phyloP scores from a whole-genome alignment of 192 early-diverging fungal genomes.

The Hyaloraphidium curvatum region DNA sequence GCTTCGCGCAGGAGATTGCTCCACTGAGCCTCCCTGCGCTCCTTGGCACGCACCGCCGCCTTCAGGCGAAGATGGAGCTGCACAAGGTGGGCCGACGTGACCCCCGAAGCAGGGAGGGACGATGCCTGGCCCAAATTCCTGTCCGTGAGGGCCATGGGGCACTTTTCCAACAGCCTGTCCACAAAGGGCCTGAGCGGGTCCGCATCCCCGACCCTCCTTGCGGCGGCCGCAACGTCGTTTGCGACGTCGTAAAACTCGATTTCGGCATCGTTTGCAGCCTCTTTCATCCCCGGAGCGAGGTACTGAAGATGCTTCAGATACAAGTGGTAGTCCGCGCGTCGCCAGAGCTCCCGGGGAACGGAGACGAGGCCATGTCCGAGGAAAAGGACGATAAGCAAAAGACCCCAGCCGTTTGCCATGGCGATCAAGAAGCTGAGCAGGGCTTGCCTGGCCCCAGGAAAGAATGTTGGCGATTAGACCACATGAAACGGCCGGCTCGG shows the following conservation, averaged over 20 bases:
- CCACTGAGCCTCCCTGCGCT: conserved; percentile 67
- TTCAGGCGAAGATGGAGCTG: conserved; percentile 51
- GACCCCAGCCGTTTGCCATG: conserved; percentile 82
- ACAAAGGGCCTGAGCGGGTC: conserved; percentile 38
- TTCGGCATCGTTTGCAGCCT: conserved; percentile 62
- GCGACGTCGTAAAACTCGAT: conserved; percentile 53
- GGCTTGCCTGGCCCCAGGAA: conserved; percentile 23
- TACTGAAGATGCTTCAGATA: conserved; percentile 44
- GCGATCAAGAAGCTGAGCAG: conserved; percentile 74
- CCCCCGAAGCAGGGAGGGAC: too few species aligned
- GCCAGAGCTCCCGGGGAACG: conserved; percentile 73
- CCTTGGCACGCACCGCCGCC: conserved; percentile 40
- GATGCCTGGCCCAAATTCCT: too few species aligned
- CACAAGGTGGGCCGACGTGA: conserved; percentile 44
- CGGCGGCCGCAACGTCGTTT: conserved; percentile 5
- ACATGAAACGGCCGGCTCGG: conserved; percentile 1
- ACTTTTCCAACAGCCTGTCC: conserved; percentile 40
- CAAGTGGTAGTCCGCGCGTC: conserved; percentile 34
- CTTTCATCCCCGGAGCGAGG: conserved; percentile 49
- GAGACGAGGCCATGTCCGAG: conserved; percentile 87
- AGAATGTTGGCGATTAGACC: conserved; percentile 1
- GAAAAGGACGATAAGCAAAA: conserved; percentile 67
- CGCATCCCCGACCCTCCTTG: background rate
- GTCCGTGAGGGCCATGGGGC: background rate
- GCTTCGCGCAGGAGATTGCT: conserved; percentile 50